phyloP scores from a whole-genome alignment of 257 asterid genomes.

The Solanum chmielewskii region DNA sequence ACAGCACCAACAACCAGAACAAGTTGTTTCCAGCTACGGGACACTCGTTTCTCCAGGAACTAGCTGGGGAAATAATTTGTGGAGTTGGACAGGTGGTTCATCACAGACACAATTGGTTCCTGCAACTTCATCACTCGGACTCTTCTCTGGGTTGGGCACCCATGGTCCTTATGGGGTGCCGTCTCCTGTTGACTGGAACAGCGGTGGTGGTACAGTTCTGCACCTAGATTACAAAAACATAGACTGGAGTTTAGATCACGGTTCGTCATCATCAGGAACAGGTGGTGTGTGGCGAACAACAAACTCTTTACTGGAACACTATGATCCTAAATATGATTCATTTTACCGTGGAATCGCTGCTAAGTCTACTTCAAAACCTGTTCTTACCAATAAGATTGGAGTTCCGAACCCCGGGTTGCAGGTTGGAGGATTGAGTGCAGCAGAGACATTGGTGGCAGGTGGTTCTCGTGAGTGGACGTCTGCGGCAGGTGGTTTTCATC shows the following conservation, averaged over 20 bases:
- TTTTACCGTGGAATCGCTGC: constrained; percentile 36
- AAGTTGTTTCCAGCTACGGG: constrained; percentile 24
- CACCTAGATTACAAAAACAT: constrained; percentile 50
- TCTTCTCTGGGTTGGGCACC: constrained; percentile 34
- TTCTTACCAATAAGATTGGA: constrained; percentile 25
- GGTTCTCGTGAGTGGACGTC: background rate
- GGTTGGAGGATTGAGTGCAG: constrained; percentile 33
- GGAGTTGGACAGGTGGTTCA: constrained; percentile 30
- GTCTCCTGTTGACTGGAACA: constrained; percentile 49
- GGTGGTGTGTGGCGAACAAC: constrained; percentile 35
- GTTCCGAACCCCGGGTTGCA: constrained; percentile 31
- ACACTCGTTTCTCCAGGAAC: constrained; percentile 19
- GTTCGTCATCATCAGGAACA: constrained; percentile 14
- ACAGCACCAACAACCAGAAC: constrained; percentile 19
- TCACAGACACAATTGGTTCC: constrained; percentile 32
- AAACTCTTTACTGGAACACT: constrained; percentile 29
- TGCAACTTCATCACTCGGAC: constrained; percentile 54
- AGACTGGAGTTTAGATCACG: constrained; percentile 66
- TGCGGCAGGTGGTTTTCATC: constrained; percentile 34
- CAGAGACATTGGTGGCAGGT: constrained; percentile 9
- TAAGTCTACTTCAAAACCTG: constrained; percentile 44
- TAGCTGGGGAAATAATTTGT: constrained; percentile 16
- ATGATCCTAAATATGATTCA: constrained; percentile 27
- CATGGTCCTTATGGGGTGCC: constrained; percentile 31
- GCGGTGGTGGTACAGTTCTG: constrained; percentile 25